Conservation (phyloP, 352 stramenopile genomes). For the Pythium brachiatum region DNA sequence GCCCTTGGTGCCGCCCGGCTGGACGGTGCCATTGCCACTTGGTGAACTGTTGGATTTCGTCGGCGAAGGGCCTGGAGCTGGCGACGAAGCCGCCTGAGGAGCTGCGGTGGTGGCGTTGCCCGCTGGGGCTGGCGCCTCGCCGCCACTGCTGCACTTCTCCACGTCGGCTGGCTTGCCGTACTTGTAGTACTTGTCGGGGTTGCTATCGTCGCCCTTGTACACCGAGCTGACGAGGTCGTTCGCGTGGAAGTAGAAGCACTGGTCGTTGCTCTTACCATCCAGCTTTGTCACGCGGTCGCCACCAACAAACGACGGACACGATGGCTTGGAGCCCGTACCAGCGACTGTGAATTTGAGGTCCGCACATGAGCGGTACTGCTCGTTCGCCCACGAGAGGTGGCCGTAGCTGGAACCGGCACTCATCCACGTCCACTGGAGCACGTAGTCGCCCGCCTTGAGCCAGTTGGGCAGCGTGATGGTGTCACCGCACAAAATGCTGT, state of each 20-base stretch:
- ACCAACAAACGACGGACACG: conserved; percentile 17
- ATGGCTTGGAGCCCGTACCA: conserved; percentile 12
- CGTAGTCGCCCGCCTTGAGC: conserved; percentile 18
- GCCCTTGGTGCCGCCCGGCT: not conserved
- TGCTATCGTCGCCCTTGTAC: conserved; percentile 16
- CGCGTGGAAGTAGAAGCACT: conserved; percentile 22
- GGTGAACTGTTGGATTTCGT: too few species aligned
- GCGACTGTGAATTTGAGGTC: conserved; percentile 18
- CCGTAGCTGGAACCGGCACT: conserved; percentile 20
- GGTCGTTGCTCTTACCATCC: conserved; percentile 10
- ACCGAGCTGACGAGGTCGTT: conserved; percentile 16
- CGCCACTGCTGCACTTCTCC: conserved; percentile 11
- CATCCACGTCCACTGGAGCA: conserved; percentile 23
- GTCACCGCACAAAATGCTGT: conserved; percentile 18
- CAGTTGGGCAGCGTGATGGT: conserved; percentile 18
- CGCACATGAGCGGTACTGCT: conserved; percentile 21
- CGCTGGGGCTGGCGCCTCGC: too few species aligned
- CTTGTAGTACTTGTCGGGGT: conserved; percentile 20
- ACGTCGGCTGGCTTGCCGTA: conserved; percentile 13
- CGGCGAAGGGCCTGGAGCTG: too few species aligned
- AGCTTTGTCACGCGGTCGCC: conserved; percentile 21
- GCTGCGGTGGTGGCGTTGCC: too few species aligned
- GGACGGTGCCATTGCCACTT: not conserved
- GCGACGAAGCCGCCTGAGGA: not conserved
- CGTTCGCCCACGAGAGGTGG: conserved; percentile 11